phyloP scores from a whole-genome alignment of 1,284 basidiomycete genomes.

The Trametes polyzona region DNA sequence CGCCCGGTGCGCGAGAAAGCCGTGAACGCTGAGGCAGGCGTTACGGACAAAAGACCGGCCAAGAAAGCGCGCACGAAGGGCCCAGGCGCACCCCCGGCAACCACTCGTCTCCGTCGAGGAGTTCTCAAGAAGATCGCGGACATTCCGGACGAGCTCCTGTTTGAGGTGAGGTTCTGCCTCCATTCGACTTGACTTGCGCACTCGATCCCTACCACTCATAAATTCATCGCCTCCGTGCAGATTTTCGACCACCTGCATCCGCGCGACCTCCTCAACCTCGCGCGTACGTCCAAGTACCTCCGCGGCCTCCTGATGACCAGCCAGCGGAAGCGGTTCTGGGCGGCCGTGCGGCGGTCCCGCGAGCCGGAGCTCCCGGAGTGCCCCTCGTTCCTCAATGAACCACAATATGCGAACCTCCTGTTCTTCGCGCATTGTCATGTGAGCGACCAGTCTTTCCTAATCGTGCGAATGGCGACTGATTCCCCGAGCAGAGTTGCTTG shows the following conservation, averaged over 20 bases:
- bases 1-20: too few relatives aligned
- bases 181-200: too few relatives aligned
- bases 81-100: too few relatives aligned
- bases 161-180: too few relatives aligned
- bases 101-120: too few relatives aligned
- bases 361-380: constrained; percentile 14
- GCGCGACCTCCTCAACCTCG: constrained; percentile 22
- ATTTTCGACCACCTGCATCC: constrained; percentile 20
- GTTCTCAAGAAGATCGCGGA: too few relatives aligned
- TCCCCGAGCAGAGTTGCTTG: not conserved
- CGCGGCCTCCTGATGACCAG: constrained; percentile 24
- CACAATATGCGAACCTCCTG: constrained; percentile 21
- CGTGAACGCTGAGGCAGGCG: too few relatives aligned
- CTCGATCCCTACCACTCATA: too few relatives aligned
- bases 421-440: constrained; percentile 18
- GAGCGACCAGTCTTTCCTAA: not conserved
- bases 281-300: constrained; percentile 17
- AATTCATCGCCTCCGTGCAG: too few relatives aligned
- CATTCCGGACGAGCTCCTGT: too few relatives aligned
- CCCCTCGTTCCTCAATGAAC: constrained; percentile 20
- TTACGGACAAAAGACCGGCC: too few relatives aligned
- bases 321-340: constrained; percentile 9
- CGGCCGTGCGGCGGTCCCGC: not conserved
- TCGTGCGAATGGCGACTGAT: not conserved
- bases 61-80: too few relatives aligned